Evolutionary conservation across 148 eudicot species (phyloP), one percentile per base, ranked within the genome.

Genomic region (Fallopia convolvulus): DNA sequence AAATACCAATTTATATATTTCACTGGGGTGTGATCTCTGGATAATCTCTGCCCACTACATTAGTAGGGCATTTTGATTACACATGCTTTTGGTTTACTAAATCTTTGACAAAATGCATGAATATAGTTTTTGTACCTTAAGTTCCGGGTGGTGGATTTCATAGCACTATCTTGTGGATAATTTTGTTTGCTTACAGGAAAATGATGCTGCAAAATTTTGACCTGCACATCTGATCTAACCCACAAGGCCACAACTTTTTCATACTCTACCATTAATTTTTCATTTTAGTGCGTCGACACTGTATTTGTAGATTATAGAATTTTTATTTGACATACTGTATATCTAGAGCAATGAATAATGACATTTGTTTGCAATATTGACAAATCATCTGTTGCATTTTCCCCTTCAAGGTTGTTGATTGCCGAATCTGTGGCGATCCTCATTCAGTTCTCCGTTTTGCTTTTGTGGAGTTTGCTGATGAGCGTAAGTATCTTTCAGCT

Each of bases 391-490:
- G 75, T 13, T 61, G 36, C 26, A 8, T 20, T 75, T 75, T 75
- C 17, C 1, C 32, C 17, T 36, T 76, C 71, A 83, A 93, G 97
- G 95, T 93, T 83, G 88, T 93, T 83, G 95, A 93, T 82, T 94
- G 99, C 76, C 84, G 99, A 72, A 87, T 94, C 36, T 94, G 99
- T 82, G 99, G 99, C 11, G 99, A 94, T 84, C 97, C 99, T 56
- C 90, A 89, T 80, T 94, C 99, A 18, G 96, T 88, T 78, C 97
- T 92, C 81, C 99, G 97, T 84, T 94, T 94, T 89, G 99, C 96
- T 58, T 94, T 94, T 82, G 96, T 94, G 47, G 99, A 94, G 81
- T 94, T 92, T 84, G 84, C 91, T 76, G 96, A 92, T 76, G 97
- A 90, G 74, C 79, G 99, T 94, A 87, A 87, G 96, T 70, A 70